Conservation (phyloP, 495 filamentous ascomycete genomes). For the Rostrohypoxylon terebratum region DNA sequence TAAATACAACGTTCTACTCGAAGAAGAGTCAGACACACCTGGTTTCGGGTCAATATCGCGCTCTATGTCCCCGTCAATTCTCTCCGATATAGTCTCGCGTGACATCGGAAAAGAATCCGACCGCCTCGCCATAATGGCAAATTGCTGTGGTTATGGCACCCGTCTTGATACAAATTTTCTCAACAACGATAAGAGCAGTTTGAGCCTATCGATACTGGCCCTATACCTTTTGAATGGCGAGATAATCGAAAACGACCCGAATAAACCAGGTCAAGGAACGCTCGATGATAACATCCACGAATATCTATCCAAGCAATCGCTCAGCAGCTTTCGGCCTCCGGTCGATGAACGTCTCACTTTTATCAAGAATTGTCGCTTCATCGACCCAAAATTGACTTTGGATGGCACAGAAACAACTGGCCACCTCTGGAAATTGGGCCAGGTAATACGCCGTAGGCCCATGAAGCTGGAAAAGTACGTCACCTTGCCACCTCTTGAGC, state of each 20-base stretch:
- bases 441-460: slow-evolving; percentile 44
- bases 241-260: slow-evolving; percentile 49
- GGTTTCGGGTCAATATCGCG: slow-evolving; percentile 35
- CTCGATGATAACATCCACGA: slow-evolving; percentile 43
- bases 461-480: slow-evolving; percentile 43
- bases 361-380: slow-evolving; percentile 52
- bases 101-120: slow-evolving; percentile 46
- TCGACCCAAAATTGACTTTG: slow-evolving; percentile 39
- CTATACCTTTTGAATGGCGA: slow-evolving; percentile 53
- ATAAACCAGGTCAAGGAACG: slow-evolving; percentile 11
- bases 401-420: slow-evolving; percentile 44
- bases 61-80: slow-evolving; percentile 49
- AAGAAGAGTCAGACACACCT: slow-evolving; percentile 24
- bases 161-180: slow-evolving; percentile 47
- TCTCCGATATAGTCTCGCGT: slow-evolving; percentile 42
- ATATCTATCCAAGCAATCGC: slow-evolving; percentile 44
- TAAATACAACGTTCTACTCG: slow-evolving; percentile 48
- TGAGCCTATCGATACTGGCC: slow-evolving; percentile 50
- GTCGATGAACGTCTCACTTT: slow-evolving; percentile 47
- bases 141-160: slow-evolving; percentile 47
- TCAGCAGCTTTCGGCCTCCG: slow-evolving; percentile 47
- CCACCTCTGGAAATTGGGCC: slow-evolving; percentile 50
- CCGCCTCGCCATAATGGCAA: slow-evolving; percentile 48
- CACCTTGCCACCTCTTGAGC: slow-evolving; percentile 36
- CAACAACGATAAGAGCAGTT: slow-evolving; percentile 39